phyloP scores from a whole-genome alignment of 495 filamentous ascomycete genomes.

The Podospora sp. region DNA sequence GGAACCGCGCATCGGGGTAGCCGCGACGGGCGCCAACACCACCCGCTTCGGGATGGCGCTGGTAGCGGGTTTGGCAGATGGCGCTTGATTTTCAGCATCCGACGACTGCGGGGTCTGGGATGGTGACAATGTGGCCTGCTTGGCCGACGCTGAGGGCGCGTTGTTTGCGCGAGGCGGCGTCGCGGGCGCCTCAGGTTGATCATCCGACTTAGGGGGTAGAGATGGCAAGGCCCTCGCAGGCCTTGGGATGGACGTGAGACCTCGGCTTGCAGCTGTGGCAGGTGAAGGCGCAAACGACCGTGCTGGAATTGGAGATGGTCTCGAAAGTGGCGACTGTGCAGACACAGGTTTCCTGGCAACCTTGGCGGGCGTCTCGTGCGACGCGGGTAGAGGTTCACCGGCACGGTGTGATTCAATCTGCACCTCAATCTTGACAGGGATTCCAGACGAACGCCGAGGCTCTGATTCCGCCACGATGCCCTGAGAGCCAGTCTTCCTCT shows the following conservation, averaged over 20 bases:
- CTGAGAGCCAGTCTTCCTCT: slow-evolving; percentile 31
- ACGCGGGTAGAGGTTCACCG: slow-evolving; percentile 20
- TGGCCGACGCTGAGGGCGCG: slow-evolving; percentile 36
- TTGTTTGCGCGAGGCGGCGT: slow-evolving; percentile 42
- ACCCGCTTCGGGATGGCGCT: slow-evolving; percentile 38
- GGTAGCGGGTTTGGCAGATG: slow-evolving; percentile 59
- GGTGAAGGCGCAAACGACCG: not conserved
- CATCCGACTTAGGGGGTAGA: slow-evolving; percentile 30
- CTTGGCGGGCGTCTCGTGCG: slow-evolving; percentile 17
- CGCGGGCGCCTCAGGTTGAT: slow-evolving; percentile 31
- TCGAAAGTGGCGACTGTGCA: not conserved
- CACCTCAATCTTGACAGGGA: slow-evolving; percentile 19
- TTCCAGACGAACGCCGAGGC: slow-evolving; percentile 16
- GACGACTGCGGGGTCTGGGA: slow-evolving; percentile 73
- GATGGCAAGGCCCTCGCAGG: slow-evolving; percentile 36
- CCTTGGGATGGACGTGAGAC: slow-evolving; percentile 18
- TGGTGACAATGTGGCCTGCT: slow-evolving; percentile 49
- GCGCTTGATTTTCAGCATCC: slow-evolving; percentile 79
- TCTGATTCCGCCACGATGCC: slow-evolving; percentile 23
- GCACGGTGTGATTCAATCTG: slow-evolving; percentile 11
- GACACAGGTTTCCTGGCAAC: slow-evolving; percentile 25
- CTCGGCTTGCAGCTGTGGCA: not conserved
- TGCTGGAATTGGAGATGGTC: slow-evolving; percentile 2
- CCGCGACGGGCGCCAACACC: slow-evolving; percentile 54
- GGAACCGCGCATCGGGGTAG: slow-evolving; percentile 59